These are phyloP conservation scores for Hypoxylon sp. DNA, from an alignment of 2,329 filamentous ascomycete species.

Conservation along the genomic window DNA sequence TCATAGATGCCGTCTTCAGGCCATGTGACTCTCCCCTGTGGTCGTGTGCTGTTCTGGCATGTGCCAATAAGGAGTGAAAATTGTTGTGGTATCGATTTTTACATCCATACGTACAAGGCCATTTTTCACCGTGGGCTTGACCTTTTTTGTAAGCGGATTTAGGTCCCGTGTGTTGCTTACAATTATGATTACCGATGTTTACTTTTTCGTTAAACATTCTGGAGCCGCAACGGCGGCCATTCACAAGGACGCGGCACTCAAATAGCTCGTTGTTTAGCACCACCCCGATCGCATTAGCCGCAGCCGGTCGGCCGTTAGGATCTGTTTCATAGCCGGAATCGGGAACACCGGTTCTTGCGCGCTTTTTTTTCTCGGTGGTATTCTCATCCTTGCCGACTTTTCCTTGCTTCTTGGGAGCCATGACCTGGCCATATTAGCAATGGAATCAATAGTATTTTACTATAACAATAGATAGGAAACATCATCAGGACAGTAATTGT, in stretches of 20 bases:
- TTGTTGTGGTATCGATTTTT: not conserved
- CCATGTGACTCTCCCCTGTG: not conserved
- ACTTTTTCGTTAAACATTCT: not conserved
- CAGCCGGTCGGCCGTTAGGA: not conserved
- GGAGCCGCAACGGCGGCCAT: not conserved
- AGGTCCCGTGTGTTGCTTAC: not conserved
- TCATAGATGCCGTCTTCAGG: not conserved
- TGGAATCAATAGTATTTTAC: not conserved
- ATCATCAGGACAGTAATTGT: not conserved
- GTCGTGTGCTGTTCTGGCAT: not conserved
- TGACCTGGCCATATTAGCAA: not conserved
- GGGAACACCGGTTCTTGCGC: not conserved
- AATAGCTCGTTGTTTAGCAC: not conserved
- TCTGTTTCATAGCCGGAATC: not conserved
- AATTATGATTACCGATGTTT: not conserved
- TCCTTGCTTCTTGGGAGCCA: not conserved
- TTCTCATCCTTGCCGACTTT: not conserved
- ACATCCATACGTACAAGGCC: not conserved
- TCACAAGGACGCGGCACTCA: not conserved
- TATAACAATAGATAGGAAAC: not conserved
- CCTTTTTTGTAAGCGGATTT: constrained; percentile 1
- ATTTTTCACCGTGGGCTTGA: not conserved
- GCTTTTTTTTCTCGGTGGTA: not conserved
- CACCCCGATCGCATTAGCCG: not conserved
- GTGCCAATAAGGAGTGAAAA: not conserved